Evolutionary conservation across 768 basidiomycete species (phyloP).

Genomic region (Podaxis rugospora): DNA sequence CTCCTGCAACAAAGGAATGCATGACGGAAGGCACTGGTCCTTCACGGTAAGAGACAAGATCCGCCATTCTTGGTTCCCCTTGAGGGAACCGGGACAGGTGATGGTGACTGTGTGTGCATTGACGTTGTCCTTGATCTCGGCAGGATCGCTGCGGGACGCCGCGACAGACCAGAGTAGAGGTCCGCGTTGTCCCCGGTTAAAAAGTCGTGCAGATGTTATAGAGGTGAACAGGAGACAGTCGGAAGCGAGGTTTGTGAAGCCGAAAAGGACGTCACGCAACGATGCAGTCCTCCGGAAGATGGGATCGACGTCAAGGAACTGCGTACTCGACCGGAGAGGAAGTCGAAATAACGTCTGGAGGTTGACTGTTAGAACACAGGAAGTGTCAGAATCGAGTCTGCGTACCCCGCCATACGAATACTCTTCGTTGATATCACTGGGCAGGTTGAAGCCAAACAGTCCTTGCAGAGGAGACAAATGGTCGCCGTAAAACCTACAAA

Average conservation of each 20-base stretch:
- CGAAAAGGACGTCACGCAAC: slow-evolving; percentile 24
- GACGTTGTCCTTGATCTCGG: not conserved
- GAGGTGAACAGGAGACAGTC: slow-evolving; percentile 39
- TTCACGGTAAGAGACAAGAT: slow-evolving; percentile 10
- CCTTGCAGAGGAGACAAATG: slow-evolving; percentile 36
- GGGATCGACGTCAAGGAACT: slow-evolving; percentile 16
- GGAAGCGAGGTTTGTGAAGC: slow-evolving; percentile 26
- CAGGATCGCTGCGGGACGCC: slow-evolving; percentile 14
- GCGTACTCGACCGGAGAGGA: slow-evolving; percentile 31
- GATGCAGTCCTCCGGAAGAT: slow-evolving; percentile 17
- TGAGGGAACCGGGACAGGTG: not conserved
- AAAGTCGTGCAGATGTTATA: slow-evolving; percentile 25
- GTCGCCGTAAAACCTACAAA: slow-evolving; percentile 34
- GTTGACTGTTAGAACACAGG: not conserved
- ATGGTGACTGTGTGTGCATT: slow-evolving; percentile 14
- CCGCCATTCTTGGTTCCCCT: slow-evolving; percentile 3
- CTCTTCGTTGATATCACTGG: slow-evolving; percentile 14
- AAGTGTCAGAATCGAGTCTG: not conserved
- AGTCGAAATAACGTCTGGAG: slow-evolving; percentile 43
- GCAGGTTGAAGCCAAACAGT: slow-evolving; percentile 31
- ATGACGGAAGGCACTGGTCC: slow-evolving; percentile 4
- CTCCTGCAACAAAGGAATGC: not conserved
- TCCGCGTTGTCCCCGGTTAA: slow-evolving; percentile 17
- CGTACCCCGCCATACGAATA: slow-evolving; percentile 37
- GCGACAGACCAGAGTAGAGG: slow-evolving; percentile 20